Conservation (phyloP, 352 stramenopile genomes). For the Globisporangium okanoganense region DNA sequence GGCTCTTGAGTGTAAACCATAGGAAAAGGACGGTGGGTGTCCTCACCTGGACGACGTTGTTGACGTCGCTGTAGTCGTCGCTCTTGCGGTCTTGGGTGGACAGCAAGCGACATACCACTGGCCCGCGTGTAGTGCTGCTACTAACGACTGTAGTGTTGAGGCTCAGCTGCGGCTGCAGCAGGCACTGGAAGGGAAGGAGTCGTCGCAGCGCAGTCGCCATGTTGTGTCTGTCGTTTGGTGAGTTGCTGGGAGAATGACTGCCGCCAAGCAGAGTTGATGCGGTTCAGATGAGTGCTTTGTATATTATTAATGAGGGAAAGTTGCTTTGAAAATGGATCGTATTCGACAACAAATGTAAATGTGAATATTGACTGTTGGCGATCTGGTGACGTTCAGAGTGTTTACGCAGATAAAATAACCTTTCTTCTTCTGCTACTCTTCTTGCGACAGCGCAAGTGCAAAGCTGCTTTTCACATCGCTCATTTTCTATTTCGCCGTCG, state of each 20-base stretch:
- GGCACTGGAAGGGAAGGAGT: conserved; percentile 10
- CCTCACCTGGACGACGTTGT: conserved; percentile 58
- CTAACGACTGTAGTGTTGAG: neutral
- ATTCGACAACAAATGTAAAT: too few species aligned
- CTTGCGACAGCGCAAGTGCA: too few species aligned
- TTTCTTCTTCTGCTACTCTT: too few species aligned
- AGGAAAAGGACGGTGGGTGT: neutral
- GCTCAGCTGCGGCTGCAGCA: neutral
- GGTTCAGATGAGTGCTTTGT: conserved; percentile 7
- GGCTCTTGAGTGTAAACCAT: neutral
- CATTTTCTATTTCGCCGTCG: too few species aligned
- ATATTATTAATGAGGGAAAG: too few species aligned
- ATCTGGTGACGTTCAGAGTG: too few species aligned
- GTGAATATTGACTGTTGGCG: too few species aligned
- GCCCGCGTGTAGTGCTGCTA: neutral
- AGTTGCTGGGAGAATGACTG: neutral
- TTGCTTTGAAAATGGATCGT: too few species aligned
- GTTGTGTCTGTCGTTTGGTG: neutral
- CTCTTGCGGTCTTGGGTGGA: neutral
- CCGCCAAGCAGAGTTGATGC: neutral
- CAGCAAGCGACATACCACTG: neutral
- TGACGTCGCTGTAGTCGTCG: conserved; percentile 54
- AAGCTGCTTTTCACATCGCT: too few species aligned
- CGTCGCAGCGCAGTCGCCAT: conserved; percentile 17
- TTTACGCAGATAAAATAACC: too few species aligned